Evolutionary conservation across 768 basidiomycete genomes (phyloP).

Genomic region (Cubamyces sp.): DNA sequence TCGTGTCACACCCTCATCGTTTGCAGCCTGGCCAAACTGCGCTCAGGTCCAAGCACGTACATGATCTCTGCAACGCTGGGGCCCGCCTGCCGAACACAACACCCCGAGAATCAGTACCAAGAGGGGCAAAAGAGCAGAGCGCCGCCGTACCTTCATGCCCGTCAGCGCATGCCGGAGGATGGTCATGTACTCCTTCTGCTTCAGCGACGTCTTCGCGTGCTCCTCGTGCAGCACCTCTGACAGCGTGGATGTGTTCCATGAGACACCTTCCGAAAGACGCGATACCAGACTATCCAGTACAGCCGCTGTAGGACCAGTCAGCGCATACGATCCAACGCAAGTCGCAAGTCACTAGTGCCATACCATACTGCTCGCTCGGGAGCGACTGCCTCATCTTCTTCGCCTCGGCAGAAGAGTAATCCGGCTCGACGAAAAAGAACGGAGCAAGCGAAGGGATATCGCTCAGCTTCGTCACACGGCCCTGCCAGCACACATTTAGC

Average conservation of each 20-base stretch:
- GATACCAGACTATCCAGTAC: constrained; percentile 39
- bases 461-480: constrained; percentile 67
- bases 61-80: constrained; percentile 39
- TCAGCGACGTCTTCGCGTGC: constrained; percentile 43
- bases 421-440: constrained; percentile 79
- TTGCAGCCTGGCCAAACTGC: constrained; percentile 32
- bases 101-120: background rate
- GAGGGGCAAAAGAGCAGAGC: background rate
- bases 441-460: constrained; percentile 72
- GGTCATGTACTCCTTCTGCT: constrained; percentile 66
- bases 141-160: constrained; percentile 67
- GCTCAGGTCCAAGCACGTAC: constrained; percentile 34
- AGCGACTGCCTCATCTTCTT: constrained; percentile 52
- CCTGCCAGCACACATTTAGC: constrained; percentile 41
- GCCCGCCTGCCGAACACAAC: constrained; percentile 35
- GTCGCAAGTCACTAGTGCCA: constrained; percentile 17
- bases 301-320: constrained; percentile 32
- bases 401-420: constrained; percentile 59
- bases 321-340: background rate
- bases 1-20: background rate
- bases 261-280: constrained; percentile 36
- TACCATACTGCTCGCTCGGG: constrained; percentile 49
- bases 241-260: constrained; percentile 46
- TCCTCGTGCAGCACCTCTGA: constrained; percentile 48
- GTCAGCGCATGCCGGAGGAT: constrained; percentile 78